Base-by-base conservation (phyloP, 2,329 filamentous ascomycete genomes). In the Volutella citrinella region DNA sequence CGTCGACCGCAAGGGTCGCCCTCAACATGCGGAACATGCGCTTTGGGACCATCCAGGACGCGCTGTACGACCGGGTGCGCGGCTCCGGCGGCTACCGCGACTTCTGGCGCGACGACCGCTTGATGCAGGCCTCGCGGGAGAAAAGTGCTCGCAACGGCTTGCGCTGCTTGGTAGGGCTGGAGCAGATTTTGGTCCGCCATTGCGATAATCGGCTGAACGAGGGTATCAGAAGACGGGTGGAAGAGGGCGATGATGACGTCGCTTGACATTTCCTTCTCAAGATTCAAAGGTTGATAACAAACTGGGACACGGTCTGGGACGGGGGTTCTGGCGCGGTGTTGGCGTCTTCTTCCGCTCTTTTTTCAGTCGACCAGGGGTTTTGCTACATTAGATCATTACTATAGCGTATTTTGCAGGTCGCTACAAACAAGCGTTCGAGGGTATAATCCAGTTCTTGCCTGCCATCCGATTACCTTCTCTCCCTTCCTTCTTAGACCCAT, bases 21-120 rank as follows among this genome's bases (percentile, higher is more conserved):
- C 20, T 50, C 13, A 32, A 36, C 7, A 31, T 35, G 25, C 46
- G 39, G 10, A 25, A 46, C n/a, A 36, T 46, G 5, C 33, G 42
- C 5, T 43, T 52, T 19, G 14, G 24, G 15, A 40, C 36, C 10
- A 22, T 38, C 5, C 34, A 46, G 5, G 19, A 17, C 9, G 33
- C 25, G 16, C 34, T 41, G 18, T 14, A 21, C 16, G 24, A n/a
- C 10, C 11, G 22, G 29, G 32, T 21, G 18, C 11, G 19, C 27
- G 27, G 13, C 16, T 37, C 21, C 1, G 42, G 42, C 4, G 32
- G 30, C 13, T 39, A 38, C 5, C 13, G 8, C 3, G 43, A 46
- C 8, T 24, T 37, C 10, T 46, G 40, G 36, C 25, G 16, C 12
- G 20, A 25, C 6, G 37, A 49, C 16, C 7, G 6, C 8, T 28